Percentiles rank a stretch among this genome's conserved stretches.
These are phyloP conservation scores for Xylaria polymorpha DNA, from an alignment of 2,329 filamentous ascomycete species.

Conservation along the genomic window DNA sequence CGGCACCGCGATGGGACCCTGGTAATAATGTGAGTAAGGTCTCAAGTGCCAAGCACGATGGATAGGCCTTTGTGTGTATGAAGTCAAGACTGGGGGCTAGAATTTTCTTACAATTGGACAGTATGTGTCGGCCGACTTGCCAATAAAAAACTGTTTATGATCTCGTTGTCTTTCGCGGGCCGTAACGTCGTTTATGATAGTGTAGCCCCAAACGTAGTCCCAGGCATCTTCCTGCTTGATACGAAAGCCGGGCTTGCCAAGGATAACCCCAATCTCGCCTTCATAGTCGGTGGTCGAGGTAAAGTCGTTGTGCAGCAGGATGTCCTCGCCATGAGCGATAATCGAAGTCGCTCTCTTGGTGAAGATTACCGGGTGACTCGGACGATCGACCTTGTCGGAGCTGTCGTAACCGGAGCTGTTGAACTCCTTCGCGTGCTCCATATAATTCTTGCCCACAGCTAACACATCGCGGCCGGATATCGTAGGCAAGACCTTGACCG, in stretches of 20 bases:
- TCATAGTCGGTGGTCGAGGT: constrained; percentile 36
- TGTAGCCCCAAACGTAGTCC: constrained; percentile 38
- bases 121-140: constrained; percentile 36
- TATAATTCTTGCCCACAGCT: constrained; percentile 35
- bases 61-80: not conserved
- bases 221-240: constrained; percentile 29
- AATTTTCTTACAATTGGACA: constrained; percentile 33
- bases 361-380: constrained; percentile 35
- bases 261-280: constrained; percentile 37
- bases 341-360: constrained; percentile 37
- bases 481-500: constrained; percentile 26
- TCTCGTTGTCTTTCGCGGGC: constrained; percentile 35
- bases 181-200: constrained; percentile 35
- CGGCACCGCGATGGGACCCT: constrained; percentile 37
- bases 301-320: constrained; percentile 33
- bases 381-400: constrained; percentile 36
- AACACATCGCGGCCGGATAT: constrained; percentile 35
- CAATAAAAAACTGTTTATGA: constrained; percentile 37
- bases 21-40: not conserved
- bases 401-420: constrained; percentile 37
- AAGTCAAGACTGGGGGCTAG: not conserved
- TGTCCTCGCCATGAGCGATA: constrained; percentile 27
- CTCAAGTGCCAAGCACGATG: not conserved
- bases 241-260: constrained; percentile 29
- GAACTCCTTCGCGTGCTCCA: constrained; percentile 37